These are phyloP conservation scores for Leccinum fibrillosum DNA, from an alignment of 768 basidiomycete species.

Conservation along the genomic window DNA sequence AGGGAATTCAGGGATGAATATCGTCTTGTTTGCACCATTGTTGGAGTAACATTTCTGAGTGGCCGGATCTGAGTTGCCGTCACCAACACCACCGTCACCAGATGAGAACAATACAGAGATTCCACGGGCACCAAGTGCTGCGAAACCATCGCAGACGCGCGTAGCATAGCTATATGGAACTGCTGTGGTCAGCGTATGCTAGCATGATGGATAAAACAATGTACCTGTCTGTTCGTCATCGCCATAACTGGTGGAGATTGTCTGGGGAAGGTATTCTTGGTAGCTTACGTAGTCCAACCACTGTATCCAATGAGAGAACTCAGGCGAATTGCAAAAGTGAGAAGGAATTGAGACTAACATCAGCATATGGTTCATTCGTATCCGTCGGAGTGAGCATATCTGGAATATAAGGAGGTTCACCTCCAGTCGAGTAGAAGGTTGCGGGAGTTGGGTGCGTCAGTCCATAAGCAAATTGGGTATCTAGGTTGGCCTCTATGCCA, in stretches of 20 bases:
- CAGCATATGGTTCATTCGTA: conserved; percentile 48
- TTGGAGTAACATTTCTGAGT: conserved; percentile 58
- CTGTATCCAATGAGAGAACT: conserved; percentile 27
- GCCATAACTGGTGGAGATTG: conserved; percentile 71
- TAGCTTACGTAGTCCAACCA: conserved; percentile 62
- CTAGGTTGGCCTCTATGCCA: conserved; percentile 64
- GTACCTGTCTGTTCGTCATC: conserved; percentile 72
- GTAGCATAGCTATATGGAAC: conserved; percentile 55
- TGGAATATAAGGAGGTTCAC: conserved; percentile 56
- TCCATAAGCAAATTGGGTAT: conserved; percentile 66
- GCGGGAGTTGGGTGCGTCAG: conserved; percentile 57
- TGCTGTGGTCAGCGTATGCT: conserved; percentile 16
- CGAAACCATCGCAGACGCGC: conserved; percentile 60
- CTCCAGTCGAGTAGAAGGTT: conserved; percentile 63
- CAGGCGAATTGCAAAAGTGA: not conserved
- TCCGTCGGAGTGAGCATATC: conserved; percentile 40
- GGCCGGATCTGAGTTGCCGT: conserved; percentile 49
- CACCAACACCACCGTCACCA: conserved; percentile 73
- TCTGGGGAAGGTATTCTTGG: conserved; percentile 46
- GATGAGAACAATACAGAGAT: conserved; percentile 62
- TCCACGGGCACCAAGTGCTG: conserved; percentile 65
- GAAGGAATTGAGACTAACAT: conserved; percentile 29
- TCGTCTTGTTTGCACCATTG: conserved; percentile 49
- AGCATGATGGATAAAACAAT: not conserved
- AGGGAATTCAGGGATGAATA: conserved; percentile 62